Percentiles rank a stretch among this genome's conserved stretches.
Conservation (phyloP, 352 stramenopile species). For the Globisporangium spinosum region DNA sequence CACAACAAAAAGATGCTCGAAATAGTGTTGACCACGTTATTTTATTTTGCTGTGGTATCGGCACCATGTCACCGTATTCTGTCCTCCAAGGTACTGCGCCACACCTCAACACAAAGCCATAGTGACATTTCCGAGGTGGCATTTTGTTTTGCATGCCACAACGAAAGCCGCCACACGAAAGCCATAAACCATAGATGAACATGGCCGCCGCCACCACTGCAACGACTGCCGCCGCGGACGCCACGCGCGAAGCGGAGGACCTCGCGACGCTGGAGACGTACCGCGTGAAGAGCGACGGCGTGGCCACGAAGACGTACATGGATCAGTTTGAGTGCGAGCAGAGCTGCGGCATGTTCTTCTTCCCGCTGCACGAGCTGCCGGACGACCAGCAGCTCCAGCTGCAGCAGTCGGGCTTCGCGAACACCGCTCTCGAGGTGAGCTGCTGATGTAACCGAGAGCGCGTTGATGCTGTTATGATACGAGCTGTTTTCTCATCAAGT, state of each 20-base stretch:
- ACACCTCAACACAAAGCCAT: not conserved
- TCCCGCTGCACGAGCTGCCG: slow-evolving; percentile 76
- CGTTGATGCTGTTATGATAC: not conserved
- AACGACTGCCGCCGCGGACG: not conserved
- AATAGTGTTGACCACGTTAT: not conserved
- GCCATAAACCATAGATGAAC: not conserved
- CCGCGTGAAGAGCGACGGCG: slow-evolving; percentile 48
- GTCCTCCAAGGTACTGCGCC: not conserved
- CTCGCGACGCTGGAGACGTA: slow-evolving; percentile 38
- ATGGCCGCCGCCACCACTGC: slow-evolving; percentile 1
- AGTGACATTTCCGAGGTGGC: not conserved
- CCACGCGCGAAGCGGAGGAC: slow-evolving; percentile 13
- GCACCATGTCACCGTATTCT: not conserved
- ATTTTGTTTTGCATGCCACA: not conserved
- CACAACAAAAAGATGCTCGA: no score
- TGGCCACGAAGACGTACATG: slow-evolving; percentile 48
- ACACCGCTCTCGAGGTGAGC: slow-evolving; percentile 41
- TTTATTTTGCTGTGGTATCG: not conserved
- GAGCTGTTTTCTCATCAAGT: not conserved
- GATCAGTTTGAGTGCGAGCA: slow-evolving; percentile 88
- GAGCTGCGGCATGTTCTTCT: slow-evolving; percentile 91
- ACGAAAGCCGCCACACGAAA: not conserved
- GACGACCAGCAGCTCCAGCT: slow-evolving; percentile 82
- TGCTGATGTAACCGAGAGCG: not conserved
- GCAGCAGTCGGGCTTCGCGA: slow-evolving; percentile 78